phyloP scores from a whole-genome alignment of 1,284 basidiomycete genomes.

The Xerocomus amazonicus region DNA sequence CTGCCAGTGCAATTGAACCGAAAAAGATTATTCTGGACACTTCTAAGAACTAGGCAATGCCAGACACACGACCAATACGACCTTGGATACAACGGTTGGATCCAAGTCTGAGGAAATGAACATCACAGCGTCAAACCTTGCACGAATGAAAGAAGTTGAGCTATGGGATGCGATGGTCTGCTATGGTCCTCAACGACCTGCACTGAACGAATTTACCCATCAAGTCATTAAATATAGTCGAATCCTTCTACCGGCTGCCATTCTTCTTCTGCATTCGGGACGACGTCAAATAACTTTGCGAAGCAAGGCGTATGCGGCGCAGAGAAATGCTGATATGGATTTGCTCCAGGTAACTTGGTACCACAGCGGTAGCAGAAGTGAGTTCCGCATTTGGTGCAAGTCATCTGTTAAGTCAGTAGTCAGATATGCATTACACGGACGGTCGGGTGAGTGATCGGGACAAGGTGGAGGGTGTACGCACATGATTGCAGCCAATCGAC shows the following conservation, averaged over 20 bases:
- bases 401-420: conserved; percentile 50
- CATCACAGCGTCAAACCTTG: too few species aligned
- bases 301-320: conserved; percentile 53
- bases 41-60: too few species aligned
- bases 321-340: conserved; percentile 73
- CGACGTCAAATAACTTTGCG: conserved; percentile 62
- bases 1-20: too few species aligned
- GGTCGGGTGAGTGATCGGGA: neutral
- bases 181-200: neutral
- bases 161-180: neutral
- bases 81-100: too few species aligned
- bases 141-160: too few species aligned
- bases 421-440: neutral
- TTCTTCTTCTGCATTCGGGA: conserved; percentile 40
- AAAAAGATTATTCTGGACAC: too few species aligned
- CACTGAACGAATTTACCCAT: neutral
- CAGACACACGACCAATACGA: too few species aligned
- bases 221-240: conserved; percentile 24
- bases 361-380: conserved; percentile 83
- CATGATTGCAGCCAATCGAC: conserved; percentile 72
- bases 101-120: too few species aligned
- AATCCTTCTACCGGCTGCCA: conserved; percentile 54
- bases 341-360: conserved; percentile 40
- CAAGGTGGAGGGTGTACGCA: conserved; percentile 35
- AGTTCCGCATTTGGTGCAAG: conserved; percentile 59